Conservation (phyloP, 2,329 filamentous ascomycete species). For the Pseudocercospora ulei region DNA sequence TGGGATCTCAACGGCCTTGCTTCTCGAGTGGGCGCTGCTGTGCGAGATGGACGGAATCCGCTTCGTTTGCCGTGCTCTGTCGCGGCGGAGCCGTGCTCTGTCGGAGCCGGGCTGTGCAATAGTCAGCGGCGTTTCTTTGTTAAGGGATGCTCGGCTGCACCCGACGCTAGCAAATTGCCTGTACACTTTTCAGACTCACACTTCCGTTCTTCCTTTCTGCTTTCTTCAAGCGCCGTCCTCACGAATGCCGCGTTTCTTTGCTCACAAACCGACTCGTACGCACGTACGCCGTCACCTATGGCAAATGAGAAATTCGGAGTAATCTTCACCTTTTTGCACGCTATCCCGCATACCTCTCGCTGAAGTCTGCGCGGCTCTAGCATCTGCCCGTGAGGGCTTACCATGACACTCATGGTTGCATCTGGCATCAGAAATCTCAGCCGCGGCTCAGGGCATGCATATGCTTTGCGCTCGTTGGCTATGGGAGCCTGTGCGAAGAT, state of each 20-base stretch:
- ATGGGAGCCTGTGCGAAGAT: slow-evolving; percentile 95
- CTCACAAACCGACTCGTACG: slow-evolving; percentile 56
- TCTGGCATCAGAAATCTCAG: slow-evolving; percentile 85
- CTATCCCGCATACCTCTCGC: slow-evolving; percentile 9
- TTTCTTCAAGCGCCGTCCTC: slow-evolving; percentile 63
- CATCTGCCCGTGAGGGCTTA: slow-evolving; percentile 75
- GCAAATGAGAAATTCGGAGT: slow-evolving; percentile 99
- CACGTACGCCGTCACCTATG: slow-evolving; percentile 27
- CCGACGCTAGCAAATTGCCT: not conserved
- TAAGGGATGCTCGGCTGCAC: not conserved
- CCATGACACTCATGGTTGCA: slow-evolving; percentile 72
- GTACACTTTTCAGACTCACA: slow-evolving; percentile 11
- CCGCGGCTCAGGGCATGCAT: slow-evolving; percentile 30
- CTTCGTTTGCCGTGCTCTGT: no score
- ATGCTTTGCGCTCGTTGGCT: slow-evolving; percentile 40
- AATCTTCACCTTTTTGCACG: slow-evolving; percentile 58
- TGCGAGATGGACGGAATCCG: no score
- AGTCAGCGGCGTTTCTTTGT: no score
- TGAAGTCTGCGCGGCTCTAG: slow-evolving; percentile 32
- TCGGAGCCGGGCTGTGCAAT: no score
- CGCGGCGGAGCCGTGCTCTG: no score
- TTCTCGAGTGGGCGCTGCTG: no score
- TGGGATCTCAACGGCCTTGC: no score
- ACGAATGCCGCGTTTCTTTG: slow-evolving; percentile 94
- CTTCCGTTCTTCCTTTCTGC: slow-evolving; percentile 24